Evolutionary conservation across 345 rosid species (phyloP).

Genomic region (Hibiscus tridactylites): DNA sequence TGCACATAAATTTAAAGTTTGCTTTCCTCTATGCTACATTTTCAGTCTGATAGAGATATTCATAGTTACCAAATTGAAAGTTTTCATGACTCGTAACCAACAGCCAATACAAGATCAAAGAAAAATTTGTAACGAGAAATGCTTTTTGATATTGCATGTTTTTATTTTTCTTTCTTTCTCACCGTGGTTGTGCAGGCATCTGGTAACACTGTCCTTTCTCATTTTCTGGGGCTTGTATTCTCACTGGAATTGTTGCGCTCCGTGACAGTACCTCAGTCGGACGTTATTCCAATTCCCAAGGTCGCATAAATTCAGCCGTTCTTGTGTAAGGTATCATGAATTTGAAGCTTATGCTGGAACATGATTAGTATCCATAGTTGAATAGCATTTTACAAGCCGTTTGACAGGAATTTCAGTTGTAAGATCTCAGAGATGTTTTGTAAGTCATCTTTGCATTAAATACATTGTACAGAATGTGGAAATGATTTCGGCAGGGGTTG

Average conservation of each 20-base stretch:
- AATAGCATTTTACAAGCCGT: background rate
- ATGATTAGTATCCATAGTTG: conserved; percentile 19
- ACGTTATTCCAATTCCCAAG: conserved; percentile 39
- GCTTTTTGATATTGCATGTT: background rate
- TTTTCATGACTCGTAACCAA: background rate
- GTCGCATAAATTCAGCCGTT: conserved; percentile 31
- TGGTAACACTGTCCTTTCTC: conserved; percentile 89
- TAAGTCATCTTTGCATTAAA: background rate
- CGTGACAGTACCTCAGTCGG: conserved; percentile 67
- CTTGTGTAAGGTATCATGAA: conserved; percentile 2
- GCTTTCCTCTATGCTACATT: background rate
- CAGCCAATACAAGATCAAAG: background rate
- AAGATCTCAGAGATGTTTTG: background rate
- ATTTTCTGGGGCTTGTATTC: conserved; percentile 82
- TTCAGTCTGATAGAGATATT: background rate
- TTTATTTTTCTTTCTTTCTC: conserved; percentile 6
- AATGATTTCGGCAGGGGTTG: background rate
- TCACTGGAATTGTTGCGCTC: conserved; percentile 89
- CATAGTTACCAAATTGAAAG: background rate
- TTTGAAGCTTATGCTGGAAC: background rate
- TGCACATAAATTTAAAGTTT: background rate
- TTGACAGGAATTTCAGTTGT: background rate
- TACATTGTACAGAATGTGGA: background rate
- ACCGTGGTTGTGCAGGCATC: conserved; percentile 58
- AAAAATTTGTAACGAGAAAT: background rate